Evolutionary conservation across 495 filamentous ascomycete genomes (phyloP).

Genomic region (Neurospora discreta): DNA sequence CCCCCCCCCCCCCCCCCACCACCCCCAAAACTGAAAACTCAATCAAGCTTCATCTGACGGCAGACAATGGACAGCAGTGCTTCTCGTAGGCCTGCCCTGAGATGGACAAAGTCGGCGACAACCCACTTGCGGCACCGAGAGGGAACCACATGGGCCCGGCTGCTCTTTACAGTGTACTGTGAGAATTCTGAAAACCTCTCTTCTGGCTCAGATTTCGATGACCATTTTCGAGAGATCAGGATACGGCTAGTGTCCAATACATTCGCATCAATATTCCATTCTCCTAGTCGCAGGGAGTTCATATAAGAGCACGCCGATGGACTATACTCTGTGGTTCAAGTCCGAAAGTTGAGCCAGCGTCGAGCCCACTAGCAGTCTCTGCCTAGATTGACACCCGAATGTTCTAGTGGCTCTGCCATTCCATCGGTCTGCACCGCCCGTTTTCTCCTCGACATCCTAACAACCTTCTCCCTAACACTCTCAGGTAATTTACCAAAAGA

Average conservation of each 20-base stretch:
- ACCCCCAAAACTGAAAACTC: not conserved
- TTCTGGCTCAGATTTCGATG: not conserved
- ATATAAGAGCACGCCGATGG: not conserved
- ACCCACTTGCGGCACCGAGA: not conserved
- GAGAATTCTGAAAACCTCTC: not conserved
- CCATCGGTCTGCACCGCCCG: not conserved
- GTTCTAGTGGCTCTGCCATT: not conserved
- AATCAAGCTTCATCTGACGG: not conserved
- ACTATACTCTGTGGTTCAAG: not conserved
- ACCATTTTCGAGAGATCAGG: not conserved
- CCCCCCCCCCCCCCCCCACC: not conserved
- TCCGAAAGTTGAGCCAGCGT: not conserved
- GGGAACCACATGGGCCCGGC: not conserved
- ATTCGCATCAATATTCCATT: not conserved
- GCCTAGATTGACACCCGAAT: not conserved
- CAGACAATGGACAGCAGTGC: not conserved
- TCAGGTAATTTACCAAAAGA: not conserved
- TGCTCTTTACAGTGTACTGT: not conserved
- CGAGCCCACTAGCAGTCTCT: not conserved
- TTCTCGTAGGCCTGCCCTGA: not conserved
- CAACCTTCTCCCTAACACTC: not conserved
- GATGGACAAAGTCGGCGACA: not conserved
- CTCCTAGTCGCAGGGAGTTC: not conserved
- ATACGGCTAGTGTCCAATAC: not conserved
- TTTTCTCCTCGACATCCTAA: not conserved